A percentile compares a stretch with the other conserved stretches of the same genome.
Evolutionary conservation across 2,329 filamentous ascomycete genomes (phyloP).

Genomic region (Aspergillus alliaceus): DNA sequence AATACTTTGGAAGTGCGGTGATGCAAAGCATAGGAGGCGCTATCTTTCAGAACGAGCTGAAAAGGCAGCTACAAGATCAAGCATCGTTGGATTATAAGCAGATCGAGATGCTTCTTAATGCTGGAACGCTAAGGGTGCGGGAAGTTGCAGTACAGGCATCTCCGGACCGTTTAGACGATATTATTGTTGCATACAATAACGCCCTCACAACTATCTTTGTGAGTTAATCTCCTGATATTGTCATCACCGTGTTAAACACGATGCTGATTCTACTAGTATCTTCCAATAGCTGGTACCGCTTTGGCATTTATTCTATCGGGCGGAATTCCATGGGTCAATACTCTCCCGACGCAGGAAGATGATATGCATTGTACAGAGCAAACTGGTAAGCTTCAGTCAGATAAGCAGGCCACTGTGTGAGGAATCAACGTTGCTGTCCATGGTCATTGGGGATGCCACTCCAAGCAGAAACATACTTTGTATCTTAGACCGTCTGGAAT

Average conservation of each 20-base stretch:
- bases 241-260: background rate
- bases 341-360: background rate
- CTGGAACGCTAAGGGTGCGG: slow-evolving; percentile 2
- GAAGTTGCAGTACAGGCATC: slow-evolving; percentile 1
- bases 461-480: no score
- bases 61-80: slow-evolving; percentile 1
- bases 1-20: slow-evolving; percentile 14
- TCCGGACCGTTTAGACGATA: background rate
- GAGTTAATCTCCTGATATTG: slow-evolving; percentile 1
- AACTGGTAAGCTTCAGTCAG: background rate
- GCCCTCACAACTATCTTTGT: slow-evolving; percentile 12
- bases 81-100: slow-evolving; percentile 2
- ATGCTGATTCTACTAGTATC: slow-evolving; percentile 5
- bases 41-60: slow-evolving; percentile 10
- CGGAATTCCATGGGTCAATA: slow-evolving; percentile 3
- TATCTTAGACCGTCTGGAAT: no score
- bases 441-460: background rate
- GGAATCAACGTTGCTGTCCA: background rate
- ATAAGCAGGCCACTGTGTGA: slow-evolving; percentile 4
- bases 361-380: background rate
- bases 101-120: slow-evolving; percentile 5
- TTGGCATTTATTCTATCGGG: slow-evolving; percentile 4
- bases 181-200: slow-evolving; percentile 7
- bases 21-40: slow-evolving; percentile 10
- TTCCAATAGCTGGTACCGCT: slow-evolving; percentile 6